Conservation (phyloP, 176 grass and related monocot species). For the Calamus simplicifolius region DNA sequence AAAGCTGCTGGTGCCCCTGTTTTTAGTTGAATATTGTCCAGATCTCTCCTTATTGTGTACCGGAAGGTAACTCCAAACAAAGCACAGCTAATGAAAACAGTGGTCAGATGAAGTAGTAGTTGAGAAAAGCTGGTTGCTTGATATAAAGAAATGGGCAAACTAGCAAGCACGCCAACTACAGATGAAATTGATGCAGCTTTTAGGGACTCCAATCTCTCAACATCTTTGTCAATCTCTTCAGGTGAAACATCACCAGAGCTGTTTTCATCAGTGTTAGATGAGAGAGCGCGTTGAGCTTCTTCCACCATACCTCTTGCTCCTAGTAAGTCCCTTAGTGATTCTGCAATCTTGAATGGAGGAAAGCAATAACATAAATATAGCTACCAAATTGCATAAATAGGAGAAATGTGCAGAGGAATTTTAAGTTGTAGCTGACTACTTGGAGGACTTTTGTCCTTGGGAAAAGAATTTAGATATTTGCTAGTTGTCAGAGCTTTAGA, state of each 20-base stretch:
- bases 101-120: constrained; percentile 38
- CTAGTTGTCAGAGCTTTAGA: no score
- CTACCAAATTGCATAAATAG: neutral
- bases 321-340: constrained; percentile 65
- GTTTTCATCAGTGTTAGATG: constrained; percentile 34
- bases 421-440: no score
- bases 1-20: constrained; percentile 54
- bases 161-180: constrained; percentile 47
- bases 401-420: neutral
- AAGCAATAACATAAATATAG: neutral
- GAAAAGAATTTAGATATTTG: no score
- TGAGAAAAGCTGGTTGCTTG: constrained; percentile 42
- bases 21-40: constrained; percentile 81
- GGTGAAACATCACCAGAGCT: constrained; percentile 21
- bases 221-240: constrained; percentile 36
- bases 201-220: constrained; percentile 66
- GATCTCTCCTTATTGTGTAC: constrained; percentile 72
- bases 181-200: constrained; percentile 71
- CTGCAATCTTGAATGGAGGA: constrained; percentile 47
- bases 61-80: constrained; percentile 79
- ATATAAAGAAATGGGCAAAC: constrained; percentile 75
- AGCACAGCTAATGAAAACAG: constrained; percentile 59
- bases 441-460: no score
- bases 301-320: constrained; percentile 75
- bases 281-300: constrained; percentile 56